Conservation (phyloP, 2,329 filamentous ascomycete genomes). For the Clathrospora elynae region DNA sequence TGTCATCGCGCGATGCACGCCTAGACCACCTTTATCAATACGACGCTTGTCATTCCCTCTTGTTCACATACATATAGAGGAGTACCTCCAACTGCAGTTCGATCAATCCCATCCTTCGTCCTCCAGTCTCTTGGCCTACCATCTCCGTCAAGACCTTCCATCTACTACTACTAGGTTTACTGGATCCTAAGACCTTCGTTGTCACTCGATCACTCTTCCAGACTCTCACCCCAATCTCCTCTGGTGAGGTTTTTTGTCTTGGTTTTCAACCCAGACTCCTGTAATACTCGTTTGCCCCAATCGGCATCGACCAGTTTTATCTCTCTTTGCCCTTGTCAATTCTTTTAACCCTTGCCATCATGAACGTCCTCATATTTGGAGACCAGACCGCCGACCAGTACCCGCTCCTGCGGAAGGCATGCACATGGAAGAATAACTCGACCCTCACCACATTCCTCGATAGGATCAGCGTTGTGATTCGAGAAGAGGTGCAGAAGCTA, state of each 20-base stretch:
- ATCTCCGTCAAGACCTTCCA: slow-evolving; percentile 21
- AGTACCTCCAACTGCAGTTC: slow-evolving; percentile 30
- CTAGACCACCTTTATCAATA: slow-evolving; percentile 33
- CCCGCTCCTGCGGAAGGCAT: slow-evolving; percentile 60
- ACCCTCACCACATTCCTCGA: slow-evolving; percentile 68
- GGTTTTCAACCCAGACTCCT: slow-evolving; percentile 3
- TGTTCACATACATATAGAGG: slow-evolving; percentile 46
- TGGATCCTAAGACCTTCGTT: slow-evolving; percentile 21
- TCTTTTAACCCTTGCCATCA: slow-evolving; percentile 40
- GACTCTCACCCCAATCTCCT: no score
- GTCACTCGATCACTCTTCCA: slow-evolving; percentile 17
- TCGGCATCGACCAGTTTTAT: slow-evolving; percentile 10
- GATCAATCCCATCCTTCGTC: slow-evolving; percentile 28
- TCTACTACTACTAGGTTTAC: slow-evolving; percentile 13
- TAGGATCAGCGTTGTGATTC: slow-evolving; percentile 62
- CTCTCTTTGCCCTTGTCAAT: slow-evolving; percentile 19
- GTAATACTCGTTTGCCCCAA: slow-evolving; percentile 8
- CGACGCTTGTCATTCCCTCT: slow-evolving; percentile 30
- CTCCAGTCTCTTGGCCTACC: slow-evolving; percentile 35
- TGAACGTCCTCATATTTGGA: slow-evolving; percentile 67
- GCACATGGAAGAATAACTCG: slow-evolving; percentile 58
- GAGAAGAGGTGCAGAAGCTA: slow-evolving; percentile 64
- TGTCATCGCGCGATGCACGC: slow-evolving; percentile 46
- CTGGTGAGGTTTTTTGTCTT: slow-evolving; percentile 9
- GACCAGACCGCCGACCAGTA: slow-evolving; percentile 73